Evolutionary conservation across 164 flowering plant genomes (phyloP), one percentile per base, ranked within the genome.

Genomic region (Santalum album): DNA sequence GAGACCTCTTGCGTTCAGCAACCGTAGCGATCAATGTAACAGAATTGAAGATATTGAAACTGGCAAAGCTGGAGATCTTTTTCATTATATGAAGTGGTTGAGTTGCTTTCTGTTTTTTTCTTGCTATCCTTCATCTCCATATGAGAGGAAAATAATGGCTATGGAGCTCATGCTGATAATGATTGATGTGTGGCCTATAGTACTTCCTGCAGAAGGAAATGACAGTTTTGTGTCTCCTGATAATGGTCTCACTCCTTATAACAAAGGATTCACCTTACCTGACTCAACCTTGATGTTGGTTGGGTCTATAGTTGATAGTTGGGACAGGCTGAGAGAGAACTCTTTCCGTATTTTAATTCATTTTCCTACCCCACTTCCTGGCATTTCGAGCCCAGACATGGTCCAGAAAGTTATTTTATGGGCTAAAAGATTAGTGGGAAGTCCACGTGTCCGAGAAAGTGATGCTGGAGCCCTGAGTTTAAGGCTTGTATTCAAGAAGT

Each of bases 111-210:
- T 94, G 22, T 84, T 82, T 72, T 85, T 87, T 58, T 90, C 99
- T 4, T 90, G 97, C 70, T 94, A 94, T 74, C 99, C 99, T 55
- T 94, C 99, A 67, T 97, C 99, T 55, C 99, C 99, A 34, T 94
- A 94, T 51, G 95, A 81, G 67, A 79, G 99, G 67, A 94, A 94
- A 74, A 84, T 78, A 61, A 87, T 90, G 92, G 96, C 99, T 25
- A 94, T 81, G 92, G 99, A 90, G 40, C 95, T 94, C 64, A 72
- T 90, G 25, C 53, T 78, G 67, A 77, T 76, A 73, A 85, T 94
- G 95, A 59, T 78, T 40, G 79, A 74, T 70, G 76, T 75, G 62
- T 94, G 99, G 99, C 66, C 99, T 43, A 56, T 85, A 15, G 38
- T 70, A 18, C 80, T 76, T 26, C 57, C 73, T 54, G 55, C 68